Evolutionary conservation across 208 protist species (phyloP).

Genomic region (Trypanosoma theileri): DNA sequence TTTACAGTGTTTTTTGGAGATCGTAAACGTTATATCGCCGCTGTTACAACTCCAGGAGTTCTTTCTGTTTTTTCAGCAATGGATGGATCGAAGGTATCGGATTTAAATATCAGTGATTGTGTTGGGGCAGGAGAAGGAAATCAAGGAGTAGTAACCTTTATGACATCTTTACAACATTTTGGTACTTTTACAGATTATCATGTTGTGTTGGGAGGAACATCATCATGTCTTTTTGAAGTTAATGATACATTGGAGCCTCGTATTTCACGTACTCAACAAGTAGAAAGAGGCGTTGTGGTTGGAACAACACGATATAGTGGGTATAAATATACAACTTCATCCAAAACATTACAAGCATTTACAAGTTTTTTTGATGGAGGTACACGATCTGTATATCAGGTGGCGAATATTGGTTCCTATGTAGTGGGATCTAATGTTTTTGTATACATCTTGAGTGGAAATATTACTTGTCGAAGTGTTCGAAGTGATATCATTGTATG

Average conservation of each 20-base stretch:
- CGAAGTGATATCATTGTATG: slow-evolving; percentile 25
- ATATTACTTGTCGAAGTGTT: slow-evolving; percentile 25
- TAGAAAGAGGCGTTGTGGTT: background rate
- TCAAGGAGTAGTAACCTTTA: slow-evolving; percentile 1
- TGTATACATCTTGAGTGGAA: slow-evolving; percentile 15
- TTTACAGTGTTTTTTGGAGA: slow-evolving; percentile 25
- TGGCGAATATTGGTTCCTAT: slow-evolving; percentile 13
- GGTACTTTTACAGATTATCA: slow-evolving; percentile 15
- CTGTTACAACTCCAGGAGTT: background rate
- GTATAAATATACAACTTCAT: slow-evolving; percentile 8
- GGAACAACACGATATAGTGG: slow-evolving; percentile 19
- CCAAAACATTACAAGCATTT: slow-evolving; percentile 15
- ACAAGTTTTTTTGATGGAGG: slow-evolving; percentile 6
- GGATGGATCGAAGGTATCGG: background rate
- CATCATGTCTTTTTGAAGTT: slow-evolving; percentile 21
- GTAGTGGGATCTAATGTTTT: slow-evolving; percentile 29
- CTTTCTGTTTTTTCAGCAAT: slow-evolving; percentile 6
- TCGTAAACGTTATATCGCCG: slow-evolving; percentile 18
- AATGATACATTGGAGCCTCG: slow-evolving; percentile 20
- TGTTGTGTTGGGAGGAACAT: slow-evolving; percentile 23
- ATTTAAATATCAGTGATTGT: slow-evolving; percentile 13
- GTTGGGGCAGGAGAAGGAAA: background rate
- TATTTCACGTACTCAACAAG: background rate
- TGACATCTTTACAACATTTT: slow-evolving; percentile 20
- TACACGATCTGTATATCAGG: background rate